Evolutionary conservation across 2,329 filamentous ascomycete species (phyloP).

Genomic region (Pyrenophora teres): DNA sequence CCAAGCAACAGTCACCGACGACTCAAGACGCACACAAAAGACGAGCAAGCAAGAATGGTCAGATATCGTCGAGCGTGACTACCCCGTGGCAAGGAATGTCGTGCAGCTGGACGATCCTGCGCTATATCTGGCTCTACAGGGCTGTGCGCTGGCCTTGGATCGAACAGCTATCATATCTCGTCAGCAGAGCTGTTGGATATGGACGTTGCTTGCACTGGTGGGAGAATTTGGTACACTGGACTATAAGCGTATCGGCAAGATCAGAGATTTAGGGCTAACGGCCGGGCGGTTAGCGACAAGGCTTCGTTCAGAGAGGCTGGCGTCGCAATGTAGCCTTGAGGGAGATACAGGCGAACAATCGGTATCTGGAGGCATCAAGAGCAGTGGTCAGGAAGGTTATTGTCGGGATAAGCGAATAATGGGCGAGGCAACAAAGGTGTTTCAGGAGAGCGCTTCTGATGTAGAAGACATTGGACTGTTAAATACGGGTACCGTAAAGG

Average conservation of each 20-base stretch:
- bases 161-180: constrained; percentile 64
- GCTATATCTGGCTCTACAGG: constrained; percentile 67
- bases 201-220: constrained; percentile 77
- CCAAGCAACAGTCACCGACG: background rate
- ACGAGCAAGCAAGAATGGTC: constrained; percentile 45
- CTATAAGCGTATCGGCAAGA: constrained; percentile 73
- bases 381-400: no score
- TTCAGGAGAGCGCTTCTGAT: background rate
- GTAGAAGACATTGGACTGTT: background rate
- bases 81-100: constrained; percentile 57
- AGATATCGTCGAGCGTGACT: constrained; percentile 32
- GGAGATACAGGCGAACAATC: background rate
- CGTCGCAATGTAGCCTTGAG: background rate
- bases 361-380: no score
- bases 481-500: background rate
- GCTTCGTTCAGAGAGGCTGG: constrained; percentile 13
- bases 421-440: no score
- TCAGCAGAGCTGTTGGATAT: constrained; percentile 80
- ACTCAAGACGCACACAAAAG: constrained; percentile 21
- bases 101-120: constrained; percentile 65
- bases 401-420: no score
- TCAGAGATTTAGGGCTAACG: constrained; percentile 79
- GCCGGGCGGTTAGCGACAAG: constrained; percentile 65
- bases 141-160: constrained; percentile 65
- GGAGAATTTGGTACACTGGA: constrained; percentile 75